Evolutionary conservation across 1,284 basidiomycete genomes (phyloP).

Genomic region (Naganishia sp.): DNA sequence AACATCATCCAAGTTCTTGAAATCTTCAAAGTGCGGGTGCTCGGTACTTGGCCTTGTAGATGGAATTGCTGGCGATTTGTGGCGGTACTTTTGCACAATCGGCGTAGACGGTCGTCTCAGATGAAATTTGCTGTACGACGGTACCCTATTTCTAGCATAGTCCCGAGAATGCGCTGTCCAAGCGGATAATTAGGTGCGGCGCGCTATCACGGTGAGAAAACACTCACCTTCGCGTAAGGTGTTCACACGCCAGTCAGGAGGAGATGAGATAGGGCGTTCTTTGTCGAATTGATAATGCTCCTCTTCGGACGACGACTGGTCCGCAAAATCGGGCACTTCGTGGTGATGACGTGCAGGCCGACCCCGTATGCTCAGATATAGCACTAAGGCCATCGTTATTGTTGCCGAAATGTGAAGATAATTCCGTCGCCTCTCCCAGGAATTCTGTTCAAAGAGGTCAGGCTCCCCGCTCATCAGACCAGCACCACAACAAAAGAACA

Average conservation of each 20-base stretch:
- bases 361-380: conserved; percentile 33
- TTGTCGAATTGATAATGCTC: too few species aligned
- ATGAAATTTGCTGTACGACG: conserved; percentile 2
- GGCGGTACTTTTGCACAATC: conserved; percentile 6
- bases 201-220: not conserved
- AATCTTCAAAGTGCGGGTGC: not conserved
- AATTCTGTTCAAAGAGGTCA: conserved; percentile 42
- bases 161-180: not conserved
- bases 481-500: not conserved
- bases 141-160: not conserved
- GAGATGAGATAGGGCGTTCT: too few species aligned
- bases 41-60: not conserved
- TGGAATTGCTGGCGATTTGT: not conserved
- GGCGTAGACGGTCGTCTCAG: conserved; percentile 4
- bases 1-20: conserved; percentile 2
- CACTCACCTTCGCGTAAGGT: not conserved
- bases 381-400: conserved; percentile 42
- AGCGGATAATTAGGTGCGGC: not conserved
- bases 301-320: not conserved
- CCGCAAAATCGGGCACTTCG: not conserved
- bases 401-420: conserved; percentile 48
- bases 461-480: conserved; percentile 39
- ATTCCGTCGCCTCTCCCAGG: conserved; percentile 47
- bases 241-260: too few species aligned
- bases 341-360: not conserved